Base-by-base conservation (phyloP, 2,329 filamentous ascomycete species). In the Alternaria rosae region DNA sequence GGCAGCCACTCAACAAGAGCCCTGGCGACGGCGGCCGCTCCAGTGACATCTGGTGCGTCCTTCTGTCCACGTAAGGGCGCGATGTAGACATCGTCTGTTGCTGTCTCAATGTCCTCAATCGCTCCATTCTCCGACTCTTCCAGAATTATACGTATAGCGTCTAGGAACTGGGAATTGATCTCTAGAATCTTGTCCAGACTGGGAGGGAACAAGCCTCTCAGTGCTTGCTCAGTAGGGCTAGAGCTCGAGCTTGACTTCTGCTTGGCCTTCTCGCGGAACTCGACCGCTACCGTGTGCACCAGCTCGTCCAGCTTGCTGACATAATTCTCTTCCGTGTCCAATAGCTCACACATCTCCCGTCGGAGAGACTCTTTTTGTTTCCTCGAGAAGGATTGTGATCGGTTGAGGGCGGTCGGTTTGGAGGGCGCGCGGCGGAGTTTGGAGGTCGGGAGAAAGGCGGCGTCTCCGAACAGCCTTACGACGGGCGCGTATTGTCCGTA, bases 291-390 rank as follows among this genome's bases (percentile, higher is more conserved):
- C 61, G 90, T 88, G 65, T 91, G 88, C 43, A 97, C 91, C 62
- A 99, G 82, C 68, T 95, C 92, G 64, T 92, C 88, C 59, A 99
- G 81, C 78, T 98, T 97, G 71, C 87, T 86, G 43, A 99, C 93
- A 79, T 98, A 99, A 78, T 92, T 90, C 76, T 95, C 93, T 78
- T 99, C 95, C 0, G 95, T 99, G 72, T 97, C 92, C 32, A 97
- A 88, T 62, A 98, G 82, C 78, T 99, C 95, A 61, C 88, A 89
- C 85, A 99, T 89, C 78, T 97, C 94, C 79, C 94, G 91, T 42
- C 94, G 89, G 68, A 97, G 82, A 54, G 91, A 91, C 69, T 93
- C 86, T 75, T 97, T 96, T 74, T 97, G 92, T 59, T 91, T 89
- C 69, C 89, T 89, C 35, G 90, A 86, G 72, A 97, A 96, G 0